Base-by-base conservation (phyloP, 225 moss, liverwort and hornwort species). In the Straminergon stramineum region DNA sequence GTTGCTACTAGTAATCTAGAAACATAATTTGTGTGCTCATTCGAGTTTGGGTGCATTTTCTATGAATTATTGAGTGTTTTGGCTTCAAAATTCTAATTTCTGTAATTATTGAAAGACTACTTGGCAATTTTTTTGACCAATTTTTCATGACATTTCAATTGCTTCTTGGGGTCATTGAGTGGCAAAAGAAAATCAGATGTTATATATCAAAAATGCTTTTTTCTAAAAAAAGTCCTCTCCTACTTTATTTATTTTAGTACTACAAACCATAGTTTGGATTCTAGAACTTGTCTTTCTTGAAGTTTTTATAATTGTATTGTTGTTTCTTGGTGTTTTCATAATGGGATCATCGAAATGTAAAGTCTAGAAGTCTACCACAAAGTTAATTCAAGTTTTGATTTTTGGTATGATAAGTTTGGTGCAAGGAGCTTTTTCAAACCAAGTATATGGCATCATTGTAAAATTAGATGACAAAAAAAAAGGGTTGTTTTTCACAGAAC, bases 141-240 rank as follows among this genome's bases (percentile, higher is more conserved):
- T n/a, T n/a, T n/a, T n/a, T n/a, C n/a, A n/a, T 48, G 48, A 48
- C 2, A 48, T 31, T 48, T 45, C 15, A 74, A 41, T 39, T 41
- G 9, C 1, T 41, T 51, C 1, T 48, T 11, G 17, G 19, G 2
- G 28, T 10, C 18, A 48, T 48, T 48, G 2, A 48, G 6, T 48
- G 17, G 11, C 1, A 31, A 31, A 48, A 30, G n/a, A 4, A 75
- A 48, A 17, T 30, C 0, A 74, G 7, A 18, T 75, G 6, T 31
- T 32, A 11, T 0, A 1, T 12, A 31, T 19, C 10, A 51, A 51
- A 51, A 75, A 26, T 7, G 1, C 0, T 0, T 28, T 17, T 43
- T 9, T 71, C 2, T 10, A 51, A 51, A 51, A 17, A 18, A 75
- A 22, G 2, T 48, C 5, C 6, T 5, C 1, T 55, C 26, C 12